Conservation (phyloP, 306 rosid species). For the Mimosa pudica region DNA sequence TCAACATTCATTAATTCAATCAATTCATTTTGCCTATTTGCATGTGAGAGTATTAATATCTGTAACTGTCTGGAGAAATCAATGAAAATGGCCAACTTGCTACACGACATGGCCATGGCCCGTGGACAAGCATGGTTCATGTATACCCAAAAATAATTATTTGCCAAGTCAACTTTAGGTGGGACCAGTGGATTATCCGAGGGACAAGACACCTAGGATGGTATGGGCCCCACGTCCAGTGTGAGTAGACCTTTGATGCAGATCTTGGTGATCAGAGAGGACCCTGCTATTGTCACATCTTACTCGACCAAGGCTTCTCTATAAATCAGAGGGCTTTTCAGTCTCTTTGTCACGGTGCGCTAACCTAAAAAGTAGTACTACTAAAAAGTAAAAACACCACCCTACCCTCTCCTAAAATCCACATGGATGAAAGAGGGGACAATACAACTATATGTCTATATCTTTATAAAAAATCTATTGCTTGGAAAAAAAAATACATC, state of each 20-base stretch:
- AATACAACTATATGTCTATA: not conserved
- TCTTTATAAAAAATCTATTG: not conserved
- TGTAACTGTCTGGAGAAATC: constrained; percentile 26
- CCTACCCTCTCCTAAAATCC: not conserved
- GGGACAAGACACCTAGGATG: constrained; percentile 6
- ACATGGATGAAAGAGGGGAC: not conserved
- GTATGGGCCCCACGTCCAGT: not conserved
- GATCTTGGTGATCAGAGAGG: not conserved
- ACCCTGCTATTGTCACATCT: constrained; percentile 35
- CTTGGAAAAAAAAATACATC: not conserved
- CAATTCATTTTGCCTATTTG: constrained; percentile 19
- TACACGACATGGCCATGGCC: constrained; percentile 19
- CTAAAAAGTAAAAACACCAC: constrained; percentile 32
- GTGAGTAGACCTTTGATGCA: constrained; percentile 6
- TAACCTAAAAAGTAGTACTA: constrained; percentile 41
- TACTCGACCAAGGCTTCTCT: constrained; percentile 46
- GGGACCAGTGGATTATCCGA: constrained; percentile 8
- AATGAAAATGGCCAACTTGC: constrained; percentile 3
- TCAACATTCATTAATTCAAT: constrained; percentile 22
- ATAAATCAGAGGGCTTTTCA: constrained; percentile 26
- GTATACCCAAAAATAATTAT: not conserved
- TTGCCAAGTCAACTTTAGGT: constrained; percentile 16
- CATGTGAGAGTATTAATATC: not conserved
- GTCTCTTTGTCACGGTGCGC: constrained; percentile 31
- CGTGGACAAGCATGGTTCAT: not conserved